These are phyloP conservation scores for Picochlorum costavermella DNA, from an alignment of 139 green algal genomes.

Conservation along the genomic window DNA sequence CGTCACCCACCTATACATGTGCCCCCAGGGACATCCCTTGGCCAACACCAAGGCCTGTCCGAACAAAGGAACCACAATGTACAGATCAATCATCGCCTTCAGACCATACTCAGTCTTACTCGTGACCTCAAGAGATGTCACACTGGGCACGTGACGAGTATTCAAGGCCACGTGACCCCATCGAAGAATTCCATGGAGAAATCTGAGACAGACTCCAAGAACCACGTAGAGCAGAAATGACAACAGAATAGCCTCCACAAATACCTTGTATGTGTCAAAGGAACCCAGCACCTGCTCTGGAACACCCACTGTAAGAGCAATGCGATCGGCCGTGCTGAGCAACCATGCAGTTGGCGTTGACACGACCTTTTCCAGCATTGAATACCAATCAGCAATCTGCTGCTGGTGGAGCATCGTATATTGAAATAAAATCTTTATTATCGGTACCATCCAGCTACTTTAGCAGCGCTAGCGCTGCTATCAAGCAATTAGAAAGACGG, in stretches of 20 bases:
- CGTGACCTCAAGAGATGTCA: not conserved
- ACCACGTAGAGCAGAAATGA: no score
- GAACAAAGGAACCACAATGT: slow-evolving; percentile 14
- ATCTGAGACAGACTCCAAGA: not conserved
- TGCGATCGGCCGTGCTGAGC: not conserved
- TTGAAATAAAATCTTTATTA: no score
- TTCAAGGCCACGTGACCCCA: no score
- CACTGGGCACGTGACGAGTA: not conserved
- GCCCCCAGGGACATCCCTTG: slow-evolving; percentile 52
- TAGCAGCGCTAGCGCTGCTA: no score
- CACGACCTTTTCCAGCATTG: not conserved
- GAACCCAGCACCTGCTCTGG: not conserved
- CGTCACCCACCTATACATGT: slow-evolving; percentile 62
- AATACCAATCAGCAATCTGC: no score
- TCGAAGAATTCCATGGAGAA: not conserved
- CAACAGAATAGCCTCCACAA: no score
- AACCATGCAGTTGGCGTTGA: not conserved
- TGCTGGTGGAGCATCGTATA: no score
- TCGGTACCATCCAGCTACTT: no score
- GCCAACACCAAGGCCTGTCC: slow-evolving; percentile 24
- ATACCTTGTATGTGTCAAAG: no score
- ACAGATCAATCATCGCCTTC: not conserved
- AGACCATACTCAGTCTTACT: slow-evolving; percentile 5
- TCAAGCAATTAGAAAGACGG: no score
- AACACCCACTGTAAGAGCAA: slow-evolving; percentile 2